These are phyloP conservation scores for Obba rivulosa DNA, from an alignment of 768 basidiomycete genomes.

Conservation along the genomic window DNA sequence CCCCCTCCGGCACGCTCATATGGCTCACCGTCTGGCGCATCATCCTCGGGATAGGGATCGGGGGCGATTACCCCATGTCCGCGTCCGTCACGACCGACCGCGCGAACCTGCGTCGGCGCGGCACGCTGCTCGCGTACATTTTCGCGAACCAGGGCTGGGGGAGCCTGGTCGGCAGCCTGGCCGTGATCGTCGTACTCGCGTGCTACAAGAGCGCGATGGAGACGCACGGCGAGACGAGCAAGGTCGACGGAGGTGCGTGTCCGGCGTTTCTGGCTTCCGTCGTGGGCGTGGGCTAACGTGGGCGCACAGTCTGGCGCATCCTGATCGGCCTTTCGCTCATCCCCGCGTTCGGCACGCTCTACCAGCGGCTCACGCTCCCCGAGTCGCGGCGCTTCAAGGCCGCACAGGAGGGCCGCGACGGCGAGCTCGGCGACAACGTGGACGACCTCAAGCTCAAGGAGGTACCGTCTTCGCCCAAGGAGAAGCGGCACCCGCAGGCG, in stretches of 20 bases:
- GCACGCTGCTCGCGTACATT: constrained; percentile 71
- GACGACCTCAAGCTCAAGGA: constrained; percentile 27
- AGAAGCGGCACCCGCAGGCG: not conserved
- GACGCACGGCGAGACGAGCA: constrained; percentile 47
- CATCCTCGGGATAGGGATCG: constrained; percentile 71
- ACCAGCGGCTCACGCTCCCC: constrained; percentile 69
- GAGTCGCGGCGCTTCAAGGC: constrained; percentile 56
- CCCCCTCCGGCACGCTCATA: constrained; percentile 47
- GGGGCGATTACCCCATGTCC: constrained; percentile 78
- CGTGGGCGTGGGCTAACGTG: not conserved
- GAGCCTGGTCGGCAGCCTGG: constrained; percentile 55
- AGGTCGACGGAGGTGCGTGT: constrained; percentile 65
- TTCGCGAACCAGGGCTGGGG: constrained; percentile 82
- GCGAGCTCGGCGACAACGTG: constrained; percentile 22
- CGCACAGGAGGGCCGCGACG: constrained; percentile 30
- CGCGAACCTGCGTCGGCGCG: constrained; percentile 58
- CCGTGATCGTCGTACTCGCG: constrained; percentile 57
- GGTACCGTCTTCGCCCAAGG: not conserved
- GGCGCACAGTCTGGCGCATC: constrained; percentile 59
- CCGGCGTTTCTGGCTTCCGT: not conserved
- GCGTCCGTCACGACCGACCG: constrained; percentile 66
- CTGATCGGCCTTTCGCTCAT: constrained; percentile 68
- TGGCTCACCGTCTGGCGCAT: constrained; percentile 67
- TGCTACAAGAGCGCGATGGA: constrained; percentile 64
- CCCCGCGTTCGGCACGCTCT: constrained; percentile 70